Conservation (phyloP, 768 basidiomycete genomes). For the Kwoniella pini region DNA sequence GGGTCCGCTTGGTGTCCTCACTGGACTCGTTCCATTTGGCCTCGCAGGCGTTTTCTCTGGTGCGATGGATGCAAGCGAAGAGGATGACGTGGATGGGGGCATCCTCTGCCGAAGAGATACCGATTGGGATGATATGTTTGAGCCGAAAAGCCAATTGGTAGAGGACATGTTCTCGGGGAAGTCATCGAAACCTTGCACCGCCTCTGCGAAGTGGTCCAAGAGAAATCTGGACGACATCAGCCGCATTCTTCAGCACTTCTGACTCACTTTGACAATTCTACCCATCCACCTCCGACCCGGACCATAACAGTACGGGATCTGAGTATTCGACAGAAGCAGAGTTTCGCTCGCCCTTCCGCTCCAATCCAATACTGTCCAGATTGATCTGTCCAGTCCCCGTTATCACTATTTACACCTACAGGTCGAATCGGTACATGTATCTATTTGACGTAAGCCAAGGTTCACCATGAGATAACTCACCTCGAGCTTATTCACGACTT, state of each 20-base stretch:
- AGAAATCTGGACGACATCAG: conserved; percentile 32
- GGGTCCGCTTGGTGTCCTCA: neutral
- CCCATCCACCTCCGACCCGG: conserved; percentile 92
- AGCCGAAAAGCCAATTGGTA: no score
- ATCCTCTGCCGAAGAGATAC: no score
- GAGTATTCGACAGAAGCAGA: conserved; percentile 88
- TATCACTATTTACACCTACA: conserved; percentile 34
- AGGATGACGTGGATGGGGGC: neutral
- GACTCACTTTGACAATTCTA: conserved; percentile 81
- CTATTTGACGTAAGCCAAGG: conserved; percentile 17
- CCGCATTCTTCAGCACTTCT: neutral
- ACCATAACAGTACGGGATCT: conserved; percentile 95
- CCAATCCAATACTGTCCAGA: conserved; percentile 98
- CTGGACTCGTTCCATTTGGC: neutral
- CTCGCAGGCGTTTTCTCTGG: neutral
- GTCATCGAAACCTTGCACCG: conserved; percentile 14
- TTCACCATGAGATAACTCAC: conserved; percentile 54
- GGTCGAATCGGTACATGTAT: conserved; percentile 48
- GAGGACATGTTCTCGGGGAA: conserved; percentile 12
- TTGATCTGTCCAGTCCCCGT: conserved; percentile 83
- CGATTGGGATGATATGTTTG: no score
- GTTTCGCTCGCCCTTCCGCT: conserved; percentile 73
- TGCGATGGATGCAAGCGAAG: neutral
- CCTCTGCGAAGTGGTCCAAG: conserved; percentile 43
- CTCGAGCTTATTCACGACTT: conserved; percentile 83